These are phyloP conservation scores for Kwoniella mangroviensis DNA, from an alignment of 768 basidiomycete genomes.

Conservation along the genomic window DNA sequence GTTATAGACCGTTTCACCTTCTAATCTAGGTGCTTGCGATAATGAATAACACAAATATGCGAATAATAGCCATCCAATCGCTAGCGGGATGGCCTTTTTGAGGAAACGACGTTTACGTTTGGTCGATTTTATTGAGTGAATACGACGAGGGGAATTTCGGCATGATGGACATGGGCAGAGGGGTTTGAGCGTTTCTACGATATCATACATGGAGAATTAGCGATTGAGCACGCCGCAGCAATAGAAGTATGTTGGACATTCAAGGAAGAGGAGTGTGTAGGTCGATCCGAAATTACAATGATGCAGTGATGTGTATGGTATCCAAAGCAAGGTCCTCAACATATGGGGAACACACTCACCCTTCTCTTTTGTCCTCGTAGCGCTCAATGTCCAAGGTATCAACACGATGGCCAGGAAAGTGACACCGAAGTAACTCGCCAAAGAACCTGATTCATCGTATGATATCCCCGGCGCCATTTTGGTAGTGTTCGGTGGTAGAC, in stretches of 20 bases:
- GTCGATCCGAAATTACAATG: no score
- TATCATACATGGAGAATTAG: no score
- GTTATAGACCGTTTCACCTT: constrained; percentile 77
- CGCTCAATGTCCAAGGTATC: constrained; percentile 68
- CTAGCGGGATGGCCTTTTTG: constrained; percentile 66
- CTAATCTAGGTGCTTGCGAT: constrained; percentile 61
- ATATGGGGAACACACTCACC: constrained; percentile 58
- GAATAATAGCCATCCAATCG: constrained; percentile 75
- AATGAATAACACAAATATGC: constrained; percentile 72
- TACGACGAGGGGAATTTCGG: constrained; percentile 59
- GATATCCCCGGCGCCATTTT: constrained; percentile 52
- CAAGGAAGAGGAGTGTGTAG: no score
- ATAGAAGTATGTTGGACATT: no score
- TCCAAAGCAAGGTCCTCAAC: no score
- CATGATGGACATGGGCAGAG: constrained; percentile 63
- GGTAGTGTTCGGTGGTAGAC: neutral
- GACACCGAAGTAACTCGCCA: constrained; percentile 75
- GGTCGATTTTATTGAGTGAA: constrained; percentile 63
- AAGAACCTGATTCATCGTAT: constrained; percentile 59
- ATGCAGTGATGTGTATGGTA: no score
- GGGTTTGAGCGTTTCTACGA: constrained; percentile 62
- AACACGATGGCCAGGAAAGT: constrained; percentile 85
- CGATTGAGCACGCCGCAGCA: no score
- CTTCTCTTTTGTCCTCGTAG: constrained; percentile 23
- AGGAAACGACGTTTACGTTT: constrained; percentile 33